These are phyloP conservation scores for Penicillium antarcticum DNA, from an alignment of 495 filamentous ascomycete species.

Conservation along the genomic window DNA sequence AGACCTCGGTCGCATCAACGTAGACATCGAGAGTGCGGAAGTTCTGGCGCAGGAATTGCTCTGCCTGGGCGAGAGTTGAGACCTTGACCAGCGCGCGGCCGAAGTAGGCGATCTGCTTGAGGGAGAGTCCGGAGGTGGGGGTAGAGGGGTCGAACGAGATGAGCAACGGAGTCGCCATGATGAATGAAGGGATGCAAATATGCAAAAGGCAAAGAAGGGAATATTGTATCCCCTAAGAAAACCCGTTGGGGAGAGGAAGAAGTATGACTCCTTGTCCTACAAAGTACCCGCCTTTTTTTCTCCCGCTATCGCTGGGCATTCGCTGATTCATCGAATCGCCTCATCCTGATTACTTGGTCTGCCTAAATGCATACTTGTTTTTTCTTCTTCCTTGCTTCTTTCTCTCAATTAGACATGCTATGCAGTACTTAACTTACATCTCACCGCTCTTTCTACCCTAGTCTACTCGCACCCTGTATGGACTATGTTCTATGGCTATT, in stretches of 20 bases:
- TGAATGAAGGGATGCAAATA: slow-evolving; percentile 8
- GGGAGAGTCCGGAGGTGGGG: slow-evolving; percentile 51
- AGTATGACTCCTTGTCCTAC: slow-evolving; percentile 10
- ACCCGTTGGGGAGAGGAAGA: slow-evolving; percentile 3
- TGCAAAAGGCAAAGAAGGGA: slow-evolving; percentile 4
- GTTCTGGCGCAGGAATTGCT: slow-evolving; percentile 68
- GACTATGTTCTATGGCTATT: not conserved
- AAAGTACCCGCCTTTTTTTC: slow-evolving; percentile 1
- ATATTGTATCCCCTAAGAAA: slow-evolving; percentile 2
- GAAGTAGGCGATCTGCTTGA: slow-evolving; percentile 74
- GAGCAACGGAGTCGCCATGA: slow-evolving; percentile 50
- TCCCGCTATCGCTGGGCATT: not conserved
- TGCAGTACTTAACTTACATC: no score
- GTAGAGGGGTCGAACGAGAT: slow-evolving; percentile 44
- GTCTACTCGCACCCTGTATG: not conserved
- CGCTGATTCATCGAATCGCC: slow-evolving; percentile 8
- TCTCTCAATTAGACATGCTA: no score
- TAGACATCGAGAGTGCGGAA: slow-evolving; percentile 64
- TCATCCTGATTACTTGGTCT: not conserved
- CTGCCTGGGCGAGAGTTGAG: slow-evolving; percentile 51
- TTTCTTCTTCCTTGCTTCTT: slow-evolving; percentile 1
- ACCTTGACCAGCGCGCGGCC: slow-evolving; percentile 72
- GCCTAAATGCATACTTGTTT: not conserved
- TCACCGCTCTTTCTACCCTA: no score
- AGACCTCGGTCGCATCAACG: slow-evolving; percentile 71